phyloP scores from a whole-genome alignment of 2,329 filamentous ascomycete species.

The Fonsecaea multimorphosa region DNA sequence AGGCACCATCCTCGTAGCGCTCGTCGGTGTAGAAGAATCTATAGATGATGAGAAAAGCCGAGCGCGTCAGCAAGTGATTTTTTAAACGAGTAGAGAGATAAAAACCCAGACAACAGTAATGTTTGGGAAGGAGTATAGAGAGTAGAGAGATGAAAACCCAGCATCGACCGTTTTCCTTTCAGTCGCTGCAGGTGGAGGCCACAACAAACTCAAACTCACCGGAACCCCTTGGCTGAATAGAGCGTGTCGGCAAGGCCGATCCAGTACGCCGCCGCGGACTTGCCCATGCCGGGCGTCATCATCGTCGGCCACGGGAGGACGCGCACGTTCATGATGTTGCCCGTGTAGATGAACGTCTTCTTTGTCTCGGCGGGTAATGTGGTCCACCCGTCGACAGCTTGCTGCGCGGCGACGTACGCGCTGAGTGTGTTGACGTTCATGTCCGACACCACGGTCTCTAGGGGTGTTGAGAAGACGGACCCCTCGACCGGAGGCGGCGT shows the following conservation, averaged over 20 bases:
- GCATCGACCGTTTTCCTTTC: too few species aligned
- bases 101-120: too few species aligned
- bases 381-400: constrained; percentile 45
- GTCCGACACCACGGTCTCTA: constrained; percentile 39
- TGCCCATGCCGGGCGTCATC: constrained; percentile 49
- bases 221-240: constrained; percentile 44
- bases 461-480: constrained; percentile 41
- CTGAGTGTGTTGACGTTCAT: constrained; percentile 49
- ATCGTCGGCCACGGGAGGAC: constrained; percentile 39
- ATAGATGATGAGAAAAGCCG: too few species aligned
- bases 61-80: too few species aligned
- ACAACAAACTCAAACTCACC: too few species aligned
- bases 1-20: constrained; percentile 51
- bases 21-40: constrained; percentile 63
- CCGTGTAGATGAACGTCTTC: constrained; percentile 53
- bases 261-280: constrained; percentile 48
- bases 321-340: constrained; percentile 48
- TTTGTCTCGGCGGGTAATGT: constrained; percentile 42
- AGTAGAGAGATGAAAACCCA: too few species aligned
- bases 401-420: constrained; percentile 49
- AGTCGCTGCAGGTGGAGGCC: not conserved
- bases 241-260: constrained; percentile 41
- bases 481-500: constrained; percentile 4
- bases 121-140: too few species aligned
- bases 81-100: too few species aligned